phyloP scores from a whole-genome alignment of 306 rosid genomes.

The Inga laurina region DNA sequence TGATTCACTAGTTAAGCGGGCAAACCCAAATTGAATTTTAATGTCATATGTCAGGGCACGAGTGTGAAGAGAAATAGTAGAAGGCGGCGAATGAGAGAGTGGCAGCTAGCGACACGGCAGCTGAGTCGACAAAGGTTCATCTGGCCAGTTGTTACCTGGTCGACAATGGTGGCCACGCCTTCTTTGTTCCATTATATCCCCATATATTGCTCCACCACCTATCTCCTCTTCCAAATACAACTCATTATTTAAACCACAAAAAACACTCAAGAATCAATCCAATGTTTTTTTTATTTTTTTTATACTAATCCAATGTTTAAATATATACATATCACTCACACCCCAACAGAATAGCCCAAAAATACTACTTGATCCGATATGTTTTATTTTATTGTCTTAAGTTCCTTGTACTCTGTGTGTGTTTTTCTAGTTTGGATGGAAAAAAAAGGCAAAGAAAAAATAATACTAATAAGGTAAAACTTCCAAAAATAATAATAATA shows the following conservation, averaged over 20 bases:
- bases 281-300: no score
- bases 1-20: no score
- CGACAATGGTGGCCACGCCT: neutral
- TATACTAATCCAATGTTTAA: no score
- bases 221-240: neutral
- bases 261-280: neutral
- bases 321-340: neutral
- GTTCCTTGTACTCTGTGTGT: no score
- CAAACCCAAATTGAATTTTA: no score
- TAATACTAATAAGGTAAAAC: no score
- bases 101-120: neutral
- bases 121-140: neutral
- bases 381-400: no score
- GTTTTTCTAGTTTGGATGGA: no score
- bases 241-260: neutral
- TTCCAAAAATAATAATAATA: no score
- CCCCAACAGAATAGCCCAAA: neutral
- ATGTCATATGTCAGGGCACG: neutral
- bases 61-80: neutral
- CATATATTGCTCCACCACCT: neutral
- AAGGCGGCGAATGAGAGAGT: neutral
- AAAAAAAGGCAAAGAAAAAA: no score
- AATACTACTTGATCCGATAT: neutral
- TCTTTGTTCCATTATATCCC: no score
- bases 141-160: neutral